phyloP scores from a whole-genome alignment of 768 basidiomycete species.

The Mycena chlorophos region DNA sequence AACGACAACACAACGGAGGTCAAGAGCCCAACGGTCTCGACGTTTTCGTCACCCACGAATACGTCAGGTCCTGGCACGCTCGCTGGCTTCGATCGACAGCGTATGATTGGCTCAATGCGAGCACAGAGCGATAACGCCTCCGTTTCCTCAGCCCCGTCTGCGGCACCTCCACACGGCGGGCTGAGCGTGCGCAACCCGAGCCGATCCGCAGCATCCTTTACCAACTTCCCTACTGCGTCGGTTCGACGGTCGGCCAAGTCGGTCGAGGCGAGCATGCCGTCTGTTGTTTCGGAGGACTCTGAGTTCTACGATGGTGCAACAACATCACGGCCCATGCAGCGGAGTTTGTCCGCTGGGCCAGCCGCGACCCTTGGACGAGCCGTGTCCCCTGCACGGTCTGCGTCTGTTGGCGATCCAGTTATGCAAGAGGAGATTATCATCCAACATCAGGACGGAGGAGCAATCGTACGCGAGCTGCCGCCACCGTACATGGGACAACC shows the following conservation, averaged over 20 bases:
- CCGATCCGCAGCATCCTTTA: slow-evolving; percentile 11
- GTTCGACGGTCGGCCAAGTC: slow-evolving; percentile 24
- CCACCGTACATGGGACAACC: slow-evolving; percentile 33
- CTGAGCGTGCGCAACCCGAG: slow-evolving; percentile 15
- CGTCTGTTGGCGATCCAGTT: slow-evolving; percentile 15
- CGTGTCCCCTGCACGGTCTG: slow-evolving; percentile 11
- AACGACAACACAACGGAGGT: slow-evolving; percentile 3
- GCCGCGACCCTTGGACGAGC: neutral
- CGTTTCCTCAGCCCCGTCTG: neutral
- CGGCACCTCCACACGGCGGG: slow-evolving; percentile 9
- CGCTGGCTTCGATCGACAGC: neutral
- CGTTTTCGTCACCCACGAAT: neutral
- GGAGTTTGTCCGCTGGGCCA: slow-evolving; percentile 8
- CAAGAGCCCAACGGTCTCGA: slow-evolving; percentile 5
- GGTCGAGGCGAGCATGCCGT: slow-evolving; percentile 18
- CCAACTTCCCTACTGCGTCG: slow-evolving; percentile 23
- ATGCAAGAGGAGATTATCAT: slow-evolving; percentile 29
- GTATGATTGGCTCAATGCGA: neutral
- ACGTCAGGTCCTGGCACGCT: neutral
- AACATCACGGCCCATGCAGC: slow-evolving; percentile 8
- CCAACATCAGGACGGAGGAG: slow-evolving; percentile 39
- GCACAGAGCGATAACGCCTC: neutral
- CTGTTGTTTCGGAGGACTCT: slow-evolving; percentile 10
- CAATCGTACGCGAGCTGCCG: slow-evolving; percentile 37
- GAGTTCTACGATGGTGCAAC: slow-evolving; percentile 8